These are phyloP conservation scores for Peronospora farinosa DNA, from an alignment of 352 stramenopile species.

Conservation along the genomic window DNA sequence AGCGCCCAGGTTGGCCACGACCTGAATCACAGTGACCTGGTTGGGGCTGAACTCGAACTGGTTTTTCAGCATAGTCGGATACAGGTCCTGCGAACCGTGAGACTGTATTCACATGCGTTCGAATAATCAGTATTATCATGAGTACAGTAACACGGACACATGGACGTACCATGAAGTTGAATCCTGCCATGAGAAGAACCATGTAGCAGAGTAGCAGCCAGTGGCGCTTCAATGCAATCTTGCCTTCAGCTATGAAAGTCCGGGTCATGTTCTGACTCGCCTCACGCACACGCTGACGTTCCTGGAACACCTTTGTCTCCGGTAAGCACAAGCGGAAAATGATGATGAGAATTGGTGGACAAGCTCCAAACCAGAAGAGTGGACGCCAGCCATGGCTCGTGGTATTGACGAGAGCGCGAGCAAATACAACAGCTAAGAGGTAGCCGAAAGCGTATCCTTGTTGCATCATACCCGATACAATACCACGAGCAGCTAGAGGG, in stretches of 20 bases:
- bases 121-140: constrained; percentile 2
- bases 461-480: constrained; percentile 50
- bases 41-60: constrained; percentile 39
- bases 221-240: constrained; percentile 38
- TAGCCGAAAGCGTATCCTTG: constrained; percentile 47
- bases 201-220: constrained; percentile 43
- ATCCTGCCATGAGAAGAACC: constrained; percentile 39
- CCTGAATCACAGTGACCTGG: constrained; percentile 41
- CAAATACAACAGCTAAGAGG: constrained; percentile 34
- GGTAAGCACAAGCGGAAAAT: constrained; percentile 34
- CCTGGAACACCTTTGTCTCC: constrained; percentile 40
- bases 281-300: constrained; percentile 29
- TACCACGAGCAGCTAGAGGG: constrained; percentile 33
- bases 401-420: constrained; percentile 34
- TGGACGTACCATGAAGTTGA: constrained; percentile 42
- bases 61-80: constrained; percentile 49
- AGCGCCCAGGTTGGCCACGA: constrained; percentile 44
- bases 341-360: constrained; percentile 42
- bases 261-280: constrained; percentile 27
- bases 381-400: constrained; percentile 44
- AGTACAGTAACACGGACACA: neutral
- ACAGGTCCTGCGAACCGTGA: constrained; percentile 46
- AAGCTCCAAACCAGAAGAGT: constrained; percentile 46
- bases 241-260: constrained; percentile 39
- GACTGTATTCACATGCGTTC: constrained; percentile 12